Conservation (phyloP, 768 basidiomycete species). For the Leucogyrophana mollusca region DNA sequence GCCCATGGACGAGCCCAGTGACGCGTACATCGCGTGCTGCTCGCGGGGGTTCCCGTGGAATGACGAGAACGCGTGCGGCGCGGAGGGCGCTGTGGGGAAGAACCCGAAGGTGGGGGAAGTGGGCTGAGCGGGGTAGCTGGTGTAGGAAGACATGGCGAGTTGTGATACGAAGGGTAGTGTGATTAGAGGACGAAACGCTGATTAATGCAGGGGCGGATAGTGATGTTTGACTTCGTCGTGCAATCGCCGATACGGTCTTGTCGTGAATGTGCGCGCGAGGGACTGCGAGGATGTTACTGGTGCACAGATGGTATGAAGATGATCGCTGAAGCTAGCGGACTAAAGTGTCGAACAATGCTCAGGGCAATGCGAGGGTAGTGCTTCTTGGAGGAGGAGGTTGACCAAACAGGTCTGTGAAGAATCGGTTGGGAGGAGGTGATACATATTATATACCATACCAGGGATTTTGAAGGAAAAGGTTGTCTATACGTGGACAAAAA, state of each 20-base stretch:
- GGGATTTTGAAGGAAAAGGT: slow-evolving; percentile 5
- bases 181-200: background rate
- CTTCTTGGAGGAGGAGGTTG: slow-evolving; percentile 12
- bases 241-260: background rate
- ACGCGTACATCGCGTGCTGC: slow-evolving; percentile 56
- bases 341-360: slow-evolving; percentile 9
- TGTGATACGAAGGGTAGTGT: slow-evolving; percentile 3
- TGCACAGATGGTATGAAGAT: slow-evolving; percentile 2
- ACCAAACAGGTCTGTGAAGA: slow-evolving; percentile 15
- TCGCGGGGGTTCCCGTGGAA: slow-evolving; percentile 65
- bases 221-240: slow-evolving; percentile 5
- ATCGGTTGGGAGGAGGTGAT: background rate
- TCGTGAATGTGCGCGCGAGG: background rate
- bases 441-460: slow-evolving; percentile 26
- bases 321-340: background rate
- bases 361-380: background rate
- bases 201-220: background rate
- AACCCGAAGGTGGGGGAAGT: slow-evolving; percentile 57
- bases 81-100: slow-evolving; percentile 54
- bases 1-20: slow-evolving; percentile 36
- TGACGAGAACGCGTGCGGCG: slow-evolving; percentile 55
- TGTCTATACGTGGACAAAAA: slow-evolving; percentile 2
- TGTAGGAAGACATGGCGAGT: slow-evolving; percentile 43
- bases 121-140: slow-evolving; percentile 39
- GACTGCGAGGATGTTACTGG: slow-evolving; percentile 4